Percentiles rank a stretch among this genome's conserved stretches.
Evolutionary conservation across 1,139 yeast species (phyloP).

Genomic region (Lizanozyma gosingica): DNA sequence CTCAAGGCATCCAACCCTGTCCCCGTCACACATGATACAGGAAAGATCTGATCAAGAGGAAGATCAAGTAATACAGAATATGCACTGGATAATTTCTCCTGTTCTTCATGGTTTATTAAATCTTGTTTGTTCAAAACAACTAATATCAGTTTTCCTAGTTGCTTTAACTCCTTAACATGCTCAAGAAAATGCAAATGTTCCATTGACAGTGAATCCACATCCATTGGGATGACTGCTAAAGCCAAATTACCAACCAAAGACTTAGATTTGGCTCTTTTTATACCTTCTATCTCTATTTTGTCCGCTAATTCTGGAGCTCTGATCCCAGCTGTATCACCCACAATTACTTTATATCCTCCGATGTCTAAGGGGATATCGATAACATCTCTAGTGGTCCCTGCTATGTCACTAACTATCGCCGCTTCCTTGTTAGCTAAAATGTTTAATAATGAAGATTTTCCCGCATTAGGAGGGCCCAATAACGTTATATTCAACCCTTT

Average conservation of each 20-base stretch:
- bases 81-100: constrained; percentile 10
- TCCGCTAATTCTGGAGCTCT: constrained; percentile 44
- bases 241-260: constrained; percentile 55
- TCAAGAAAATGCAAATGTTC: constrained; percentile 19
- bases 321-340: constrained; percentile 94
- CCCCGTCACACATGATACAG: constrained; percentile 57
- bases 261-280: constrained; percentile 59
- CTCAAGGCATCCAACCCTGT: constrained; percentile 47
- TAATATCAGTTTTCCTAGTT: constrained; percentile 19
- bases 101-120: constrained; percentile 22
- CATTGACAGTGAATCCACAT: constrained; percentile 5
- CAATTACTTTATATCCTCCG: constrained; percentile 71
- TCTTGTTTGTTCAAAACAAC: constrained; percentile 59
- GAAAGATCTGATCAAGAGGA: constrained; percentile 20
- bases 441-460: constrained; percentile 82
- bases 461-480: constrained; percentile 94
- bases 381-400: constrained; percentile 92
- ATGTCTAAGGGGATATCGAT: constrained; percentile 77
- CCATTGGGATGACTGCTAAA: constrained; percentile 41
- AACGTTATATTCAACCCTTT: constrained; percentile 69
- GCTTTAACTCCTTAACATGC: constrained; percentile 24
- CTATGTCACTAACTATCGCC: constrained; percentile 84
- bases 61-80: constrained; percentile 15
- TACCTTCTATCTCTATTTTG: constrained; percentile 73
- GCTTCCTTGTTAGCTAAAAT: constrained; percentile 68